Base-by-base conservation (phyloP, 2,329 filamentous ascomycete species). In the Polytolypa hystricis region DNA sequence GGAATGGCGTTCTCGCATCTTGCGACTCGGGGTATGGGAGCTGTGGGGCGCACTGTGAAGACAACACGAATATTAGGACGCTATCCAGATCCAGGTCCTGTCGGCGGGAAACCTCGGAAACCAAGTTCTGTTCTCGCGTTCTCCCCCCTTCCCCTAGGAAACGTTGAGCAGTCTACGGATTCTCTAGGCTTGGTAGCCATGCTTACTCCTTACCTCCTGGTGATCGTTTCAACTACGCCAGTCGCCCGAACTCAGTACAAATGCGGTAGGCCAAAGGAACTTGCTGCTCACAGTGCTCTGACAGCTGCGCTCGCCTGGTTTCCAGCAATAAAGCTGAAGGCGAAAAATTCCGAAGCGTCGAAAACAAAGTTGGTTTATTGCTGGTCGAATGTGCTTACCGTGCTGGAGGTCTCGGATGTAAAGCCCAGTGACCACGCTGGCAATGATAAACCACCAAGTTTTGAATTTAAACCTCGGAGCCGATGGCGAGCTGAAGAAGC, bases 1-100 rank as follows among this genome's bases (percentile, higher is more conserved):
- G 91, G 93, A 14, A 98, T 98, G 93, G 89, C 91, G 0, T 98
- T 98, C 57, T 95, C 91, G 3, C 93, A 98, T 60, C 72, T 98
- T 7, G 93, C 91, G 7, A 93, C 85, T 7, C 73, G 93, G 49
- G 93, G 91, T 2, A 80, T 93, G 25, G 91, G 91, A 3, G 74
- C 86, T 16, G 71, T 98, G 15, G 86, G 81, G 4, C 75, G 91
- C 39, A 80, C 77, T 0, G 82, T 98, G 31, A 94, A 85, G 62
- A 93, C 85, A 0, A 89, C 83, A 2, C 74, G 93, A 41, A 87
- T 98, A 42, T 65, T 98, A 4, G 91, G 93, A 5, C 76, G 91
- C 35, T 98, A 98, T 61, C 89, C 89, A 0, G 73, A 84, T 43
- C 39, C 27, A 17, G 69, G 77, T 10, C 67, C 75, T 10, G 65